phyloP scores from a whole-genome alignment of 352 stramenopile species.

The Pythium utonaiense region DNA sequence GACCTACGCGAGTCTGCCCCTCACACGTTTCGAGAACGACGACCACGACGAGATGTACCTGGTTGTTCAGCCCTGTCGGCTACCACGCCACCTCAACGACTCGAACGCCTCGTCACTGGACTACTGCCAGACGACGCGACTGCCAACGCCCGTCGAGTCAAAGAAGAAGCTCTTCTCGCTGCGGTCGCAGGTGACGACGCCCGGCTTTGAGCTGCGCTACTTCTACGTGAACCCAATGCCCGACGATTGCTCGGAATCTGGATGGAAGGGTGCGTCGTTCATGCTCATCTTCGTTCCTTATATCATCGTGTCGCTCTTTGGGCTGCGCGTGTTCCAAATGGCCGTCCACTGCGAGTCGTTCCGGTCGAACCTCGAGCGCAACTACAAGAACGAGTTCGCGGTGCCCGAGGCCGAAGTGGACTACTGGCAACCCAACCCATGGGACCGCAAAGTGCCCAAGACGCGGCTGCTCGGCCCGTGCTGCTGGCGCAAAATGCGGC shows the following conservation, averaged over 20 bases:
- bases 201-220: neutral
- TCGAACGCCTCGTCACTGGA: constrained; percentile 13
- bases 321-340: constrained; percentile 64
- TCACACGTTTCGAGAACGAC: constrained; percentile 46
- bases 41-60: constrained; percentile 61
- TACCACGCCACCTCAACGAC: constrained; percentile 5
- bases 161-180: constrained; percentile 48
- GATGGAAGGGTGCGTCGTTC: constrained; percentile 41
- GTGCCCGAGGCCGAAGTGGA: constrained; percentile 64
- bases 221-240: constrained; percentile 67
- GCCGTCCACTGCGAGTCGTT: constrained; percentile 50
- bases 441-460: constrained; percentile 70
- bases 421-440: constrained; percentile 66
- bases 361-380: constrained; percentile 54
- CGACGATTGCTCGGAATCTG: constrained; percentile 43
- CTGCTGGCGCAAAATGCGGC: constrained; percentile 64
- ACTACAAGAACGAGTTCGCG: constrained; percentile 47
- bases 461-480: constrained; percentile 55
- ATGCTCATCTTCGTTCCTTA: constrained; percentile 62
- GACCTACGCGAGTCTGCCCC: constrained; percentile 41
- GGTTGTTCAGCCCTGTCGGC: constrained; percentile 48
- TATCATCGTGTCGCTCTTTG: constrained; percentile 45
- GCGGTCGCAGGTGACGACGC: constrained; percentile 12
- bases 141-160: constrained; percentile 40
- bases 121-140: constrained; percentile 31